Conservation (phyloP, 257 asterid genomes). For the Sherardia arvensis region DNA sequence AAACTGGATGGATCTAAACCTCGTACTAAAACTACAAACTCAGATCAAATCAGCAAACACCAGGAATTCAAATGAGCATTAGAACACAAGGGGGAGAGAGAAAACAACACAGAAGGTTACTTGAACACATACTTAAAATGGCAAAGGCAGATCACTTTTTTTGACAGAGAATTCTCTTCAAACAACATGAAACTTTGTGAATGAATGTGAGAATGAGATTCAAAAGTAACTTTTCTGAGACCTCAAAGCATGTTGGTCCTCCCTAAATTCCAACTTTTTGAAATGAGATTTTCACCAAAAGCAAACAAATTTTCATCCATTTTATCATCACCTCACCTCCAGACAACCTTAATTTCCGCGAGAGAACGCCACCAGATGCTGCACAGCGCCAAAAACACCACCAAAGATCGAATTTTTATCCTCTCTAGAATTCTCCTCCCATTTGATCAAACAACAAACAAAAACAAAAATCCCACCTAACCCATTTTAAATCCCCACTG, state of each 20-base stretch:
- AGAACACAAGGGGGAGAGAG: not conserved
- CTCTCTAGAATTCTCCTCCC: not conserved
- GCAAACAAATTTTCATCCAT: not conserved
- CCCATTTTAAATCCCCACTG: slow-evolving; percentile 11
- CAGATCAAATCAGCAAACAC: slow-evolving; percentile 31
- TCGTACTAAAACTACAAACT: slow-evolving; percentile 16
- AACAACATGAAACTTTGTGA: not conserved
- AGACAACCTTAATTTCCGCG: not conserved
- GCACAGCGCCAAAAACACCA: not conserved
- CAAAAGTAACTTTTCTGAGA: not conserved
- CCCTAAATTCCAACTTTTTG: slow-evolving; percentile 9
- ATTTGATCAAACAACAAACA: slow-evolving; percentile 10
- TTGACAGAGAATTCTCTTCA: not conserved
- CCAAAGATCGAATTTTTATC: slow-evolving; percentile 15
- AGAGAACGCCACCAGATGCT: not conserved
- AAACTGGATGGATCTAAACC: slow-evolving; percentile 20
- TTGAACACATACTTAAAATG: not conserved
- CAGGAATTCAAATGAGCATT: slow-evolving; percentile 9
- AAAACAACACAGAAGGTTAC: not conserved
- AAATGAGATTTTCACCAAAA: not conserved
- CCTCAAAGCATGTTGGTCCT: not conserved
- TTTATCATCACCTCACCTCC: slow-evolving; percentile 20
- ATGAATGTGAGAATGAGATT: not conserved
- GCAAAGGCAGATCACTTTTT: not conserved
- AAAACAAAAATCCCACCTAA: not conserved